These are phyloP conservation scores for Leccinum barrowsii DNA, from an alignment of 768 basidiomycete species.

Conservation along the genomic window DNA sequence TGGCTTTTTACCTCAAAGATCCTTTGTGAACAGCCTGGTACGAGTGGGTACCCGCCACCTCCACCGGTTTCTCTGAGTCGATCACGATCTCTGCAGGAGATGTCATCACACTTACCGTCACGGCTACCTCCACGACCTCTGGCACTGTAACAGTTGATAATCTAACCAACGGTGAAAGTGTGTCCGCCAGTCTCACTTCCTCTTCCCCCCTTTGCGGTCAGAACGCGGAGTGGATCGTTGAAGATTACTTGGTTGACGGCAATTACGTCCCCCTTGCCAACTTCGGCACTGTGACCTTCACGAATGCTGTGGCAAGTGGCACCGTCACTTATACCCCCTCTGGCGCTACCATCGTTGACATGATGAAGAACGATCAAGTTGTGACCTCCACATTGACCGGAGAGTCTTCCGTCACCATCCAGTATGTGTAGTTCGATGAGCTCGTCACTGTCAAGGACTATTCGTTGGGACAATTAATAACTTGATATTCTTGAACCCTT, in stretches of 20 bases:
- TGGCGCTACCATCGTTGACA: neutral
- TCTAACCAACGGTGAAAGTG: neutral
- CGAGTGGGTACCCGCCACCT: slow-evolving; percentile 4
- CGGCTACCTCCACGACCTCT: neutral
- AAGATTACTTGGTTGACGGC: neutral
- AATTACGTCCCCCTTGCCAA: neutral
- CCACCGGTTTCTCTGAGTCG: neutral
- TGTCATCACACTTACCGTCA: slow-evolving; percentile 1
- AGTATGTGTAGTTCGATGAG: neutral
- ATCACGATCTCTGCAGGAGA: slow-evolving; percentile 9
- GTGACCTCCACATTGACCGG: neutral
- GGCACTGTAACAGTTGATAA: slow-evolving; percentile 2
- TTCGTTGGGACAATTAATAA: neutral
- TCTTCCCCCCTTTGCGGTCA: neutral
- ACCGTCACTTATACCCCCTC: neutral
- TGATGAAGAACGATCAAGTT: neutral
- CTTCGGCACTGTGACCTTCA: slow-evolving; percentile 8
- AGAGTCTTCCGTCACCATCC: slow-evolving; percentile 1
- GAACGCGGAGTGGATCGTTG: slow-evolving; percentile 15
- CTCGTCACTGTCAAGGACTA: neutral
- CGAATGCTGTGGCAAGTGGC: neutral
- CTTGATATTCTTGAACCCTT: neutral
- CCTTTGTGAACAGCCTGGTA: slow-evolving; percentile 6
- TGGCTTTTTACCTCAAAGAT: too few species aligned
- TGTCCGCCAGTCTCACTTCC: neutral